Conservation (phyloP, 2,329 filamentous ascomycete species). For the Colletotrichum tanaceti region DNA sequence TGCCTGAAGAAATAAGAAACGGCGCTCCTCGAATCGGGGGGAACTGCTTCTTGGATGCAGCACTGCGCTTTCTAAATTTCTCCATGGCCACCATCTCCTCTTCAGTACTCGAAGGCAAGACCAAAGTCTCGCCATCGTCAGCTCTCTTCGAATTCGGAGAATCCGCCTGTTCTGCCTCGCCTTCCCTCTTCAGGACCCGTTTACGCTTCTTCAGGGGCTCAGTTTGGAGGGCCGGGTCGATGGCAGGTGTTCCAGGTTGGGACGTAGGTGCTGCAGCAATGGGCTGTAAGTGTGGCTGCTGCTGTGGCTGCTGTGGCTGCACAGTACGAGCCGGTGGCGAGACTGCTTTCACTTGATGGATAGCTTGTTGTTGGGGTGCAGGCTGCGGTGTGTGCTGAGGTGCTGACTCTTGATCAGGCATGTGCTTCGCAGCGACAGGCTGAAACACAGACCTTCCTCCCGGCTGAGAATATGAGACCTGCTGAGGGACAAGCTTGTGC, state of each 20-base stretch:
- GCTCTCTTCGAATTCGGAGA: conserved; percentile 47
- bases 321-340: conserved; percentile 13
- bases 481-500: conserved; percentile 38
- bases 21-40: conserved; percentile 55
- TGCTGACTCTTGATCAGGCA: conserved; percentile 21
- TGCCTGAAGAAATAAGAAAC: conserved; percentile 52
- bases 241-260: conserved; percentile 39
- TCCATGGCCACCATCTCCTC: conserved; percentile 47
- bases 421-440: conserved; percentile 27
- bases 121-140: conserved; percentile 51
- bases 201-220: conserved; percentile 56
- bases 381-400: conserved; percentile 24
- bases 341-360: conserved; percentile 40
- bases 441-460: conserved; percentile 28
- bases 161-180: conserved; percentile 48
- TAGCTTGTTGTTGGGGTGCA: conserved; percentile 40
- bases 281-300: conserved; percentile 12
- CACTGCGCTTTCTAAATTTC: conserved; percentile 53
- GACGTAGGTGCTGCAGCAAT: conserved; percentile 37
- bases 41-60: conserved; percentile 52
- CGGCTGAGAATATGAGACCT: conserved; percentile 32
- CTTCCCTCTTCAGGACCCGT: conserved; percentile 46
- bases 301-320: conserved; percentile 29
- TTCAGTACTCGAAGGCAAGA: conserved; percentile 38
- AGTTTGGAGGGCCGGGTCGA: conserved; percentile 34